Percentiles rank a stretch among this genome's conserved stretches.
phyloP scores from a whole-genome alignment of 164 flowering plant genomes.

The Protea cynaroides region DNA sequence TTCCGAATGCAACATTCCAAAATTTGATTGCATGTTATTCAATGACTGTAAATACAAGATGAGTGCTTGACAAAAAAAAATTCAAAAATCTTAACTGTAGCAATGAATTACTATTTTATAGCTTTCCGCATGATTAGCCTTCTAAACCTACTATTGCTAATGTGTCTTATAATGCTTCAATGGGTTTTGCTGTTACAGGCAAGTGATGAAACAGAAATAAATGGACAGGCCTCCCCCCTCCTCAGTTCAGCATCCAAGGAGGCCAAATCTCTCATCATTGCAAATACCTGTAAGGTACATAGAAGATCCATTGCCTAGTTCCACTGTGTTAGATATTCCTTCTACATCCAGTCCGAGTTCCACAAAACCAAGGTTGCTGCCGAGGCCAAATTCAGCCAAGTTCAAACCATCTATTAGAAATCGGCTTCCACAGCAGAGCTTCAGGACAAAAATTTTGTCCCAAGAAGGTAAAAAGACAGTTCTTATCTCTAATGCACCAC shows the following conservation, averaged over 20 bases:
- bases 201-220: slow-evolving; percentile 7
- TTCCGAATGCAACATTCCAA: neutral
- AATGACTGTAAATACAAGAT: neutral
- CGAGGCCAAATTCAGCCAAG: slow-evolving; percentile 58
- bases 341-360: slow-evolving; percentile 44
- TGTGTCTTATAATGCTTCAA: neutral
- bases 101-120: neutral
- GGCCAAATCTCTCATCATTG: slow-evolving; percentile 51
- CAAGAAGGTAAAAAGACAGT: slow-evolving; percentile 58
- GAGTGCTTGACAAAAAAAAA: neutral
- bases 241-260: slow-evolving; percentile 32
- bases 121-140: too few species aligned
- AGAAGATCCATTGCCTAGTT: slow-evolving; percentile 30
- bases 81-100: neutral
- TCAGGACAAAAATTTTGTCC: slow-evolving; percentile 27
- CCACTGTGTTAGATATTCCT: slow-evolving; percentile 33
- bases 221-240: slow-evolving; percentile 13
- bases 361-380: slow-evolving; percentile 55
- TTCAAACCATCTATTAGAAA: slow-evolving; percentile 43
- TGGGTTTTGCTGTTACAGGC: slow-evolving; percentile 11
- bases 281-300: slow-evolving; percentile 54
- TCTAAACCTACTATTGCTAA: too few species aligned
- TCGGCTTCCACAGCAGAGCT: slow-evolving; percentile 55
- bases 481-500: slow-evolving; percentile 43
- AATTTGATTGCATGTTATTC: neutral